These are phyloP conservation scores for Ailanthus altissimus DNA, from an alignment of 345 rosid genomes.

Conservation along the genomic window DNA sequence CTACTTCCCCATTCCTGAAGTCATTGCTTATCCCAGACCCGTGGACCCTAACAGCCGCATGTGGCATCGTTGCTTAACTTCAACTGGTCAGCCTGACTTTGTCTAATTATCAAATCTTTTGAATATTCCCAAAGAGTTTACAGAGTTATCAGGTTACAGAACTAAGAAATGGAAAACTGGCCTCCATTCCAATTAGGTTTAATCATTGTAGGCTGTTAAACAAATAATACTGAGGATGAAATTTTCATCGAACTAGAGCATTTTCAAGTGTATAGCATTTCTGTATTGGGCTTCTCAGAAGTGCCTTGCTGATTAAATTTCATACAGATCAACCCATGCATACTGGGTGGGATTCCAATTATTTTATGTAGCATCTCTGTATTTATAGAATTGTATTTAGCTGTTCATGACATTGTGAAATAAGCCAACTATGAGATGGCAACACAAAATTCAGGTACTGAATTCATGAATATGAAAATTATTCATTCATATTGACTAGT, in stretches of 20 bases:
- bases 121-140: conserved; percentile 9
- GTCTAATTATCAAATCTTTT: conserved; percentile 33
- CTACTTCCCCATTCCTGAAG: conserved; percentile 94
- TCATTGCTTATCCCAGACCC: conserved; percentile 75
- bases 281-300: not conserved
- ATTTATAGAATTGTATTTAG: conserved; percentile 7
- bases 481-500: not conserved
- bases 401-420: not conserved
- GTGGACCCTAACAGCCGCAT: conserved; percentile 95
- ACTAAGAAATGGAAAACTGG: not conserved
- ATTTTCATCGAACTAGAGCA: conserved; percentile 10
- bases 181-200: conserved; percentile 8
- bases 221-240: conserved; percentile 23
- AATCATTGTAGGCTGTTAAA: conserved; percentile 1
- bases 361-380: conserved; percentile 16
- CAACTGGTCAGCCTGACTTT: conserved; percentile 97
- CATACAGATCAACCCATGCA: not conserved
- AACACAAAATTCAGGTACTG: not conserved
- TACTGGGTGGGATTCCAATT: not conserved
- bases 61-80: conserved; percentile 99
- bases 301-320: conserved; percentile 3
- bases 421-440: conserved; percentile 3
- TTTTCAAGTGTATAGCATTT: conserved; percentile 19
- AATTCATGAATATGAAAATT: not conserved
- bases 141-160: not conserved